Base-by-base conservation (phyloP, 306 rosid genomes). In the Lotus japonicus region DNA sequence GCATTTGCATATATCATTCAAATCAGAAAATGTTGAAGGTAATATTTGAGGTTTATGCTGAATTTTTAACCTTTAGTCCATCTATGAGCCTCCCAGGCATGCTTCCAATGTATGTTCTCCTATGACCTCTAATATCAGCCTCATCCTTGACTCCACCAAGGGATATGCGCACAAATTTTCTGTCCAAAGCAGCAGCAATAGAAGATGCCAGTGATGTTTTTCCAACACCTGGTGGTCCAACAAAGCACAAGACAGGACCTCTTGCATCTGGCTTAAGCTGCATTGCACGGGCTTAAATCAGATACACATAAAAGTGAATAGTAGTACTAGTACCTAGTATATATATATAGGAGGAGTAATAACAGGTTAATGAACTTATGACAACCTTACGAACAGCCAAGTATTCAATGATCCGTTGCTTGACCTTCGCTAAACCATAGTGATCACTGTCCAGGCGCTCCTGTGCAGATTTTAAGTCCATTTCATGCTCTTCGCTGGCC, bases 241-340 rank as follows among this genome's bases (percentile, higher is more conserved):
- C 98, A 74, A 92, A 89, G 84, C 98, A 92, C 86, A 92, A 69
- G 44, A 92, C 98, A n/a, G 98, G 98, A 52, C 99, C 99, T 79
- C 92, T 90, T 53, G 99, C 97, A 85, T 94, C 97, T 68, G 97
- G 99, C 78, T 94, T 94, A 66, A 94, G 97, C 99, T 94, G 95
- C 77, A 87, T 48, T 1, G n/a, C 21, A 60, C 23, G 56, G 36
- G 58, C 18, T 63, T 61, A 70, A 54, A 77, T 81, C 49, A 88
- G 83, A 77, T 19, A 71, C 31, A 68, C 62, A 73, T 62, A 57
- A 77, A 64, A 51, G 44, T 72, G 69, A 54, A 41, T 14, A 45
- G 36, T 64, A 79, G 45, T 26, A 26, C 31, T 64, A 79, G 45
- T 26, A 26, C 31, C 31, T 26, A 26, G 31, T 14, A 31, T 38